A percentile compares a stretch with the other conserved stretches of the same genome.
Evolutionary conservation across 164 flowering plant species (phyloP).

Genomic region (Warburgia ugandensis): DNA sequence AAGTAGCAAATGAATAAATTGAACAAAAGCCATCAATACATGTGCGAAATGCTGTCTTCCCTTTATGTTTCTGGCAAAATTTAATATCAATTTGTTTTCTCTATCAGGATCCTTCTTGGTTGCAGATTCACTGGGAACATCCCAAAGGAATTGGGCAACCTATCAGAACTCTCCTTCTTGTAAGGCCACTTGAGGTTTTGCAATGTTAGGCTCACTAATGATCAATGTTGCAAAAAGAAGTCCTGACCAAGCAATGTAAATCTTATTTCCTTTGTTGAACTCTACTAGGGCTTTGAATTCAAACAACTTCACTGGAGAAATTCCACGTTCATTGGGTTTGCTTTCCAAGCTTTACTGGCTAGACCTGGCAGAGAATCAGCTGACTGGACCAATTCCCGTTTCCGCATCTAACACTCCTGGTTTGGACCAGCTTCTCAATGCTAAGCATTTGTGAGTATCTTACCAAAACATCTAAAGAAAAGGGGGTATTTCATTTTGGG

Average conservation of each 20-base stretch:
- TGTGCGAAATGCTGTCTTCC: too few relatives aligned
- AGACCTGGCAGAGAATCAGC: slow-evolving; percentile 82
- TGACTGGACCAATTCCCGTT: slow-evolving; percentile 67
- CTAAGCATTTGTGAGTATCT: slow-evolving; percentile 72
- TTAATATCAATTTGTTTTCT: neutral
- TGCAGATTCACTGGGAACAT: slow-evolving; percentile 73
- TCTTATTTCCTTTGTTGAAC: neutral
- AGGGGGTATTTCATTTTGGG: too few relatives aligned
- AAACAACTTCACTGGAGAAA: slow-evolving; percentile 66
- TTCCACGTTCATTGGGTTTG: slow-evolving; percentile 74
- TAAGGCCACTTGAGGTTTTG: slow-evolving; percentile 32
- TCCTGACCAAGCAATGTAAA: neutral
- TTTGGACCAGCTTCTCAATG: slow-evolving; percentile 57
- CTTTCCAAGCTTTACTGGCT: slow-evolving; percentile 82
- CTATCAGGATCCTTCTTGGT: slow-evolving; percentile 74
- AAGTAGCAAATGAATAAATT: slow-evolving; percentile 14
- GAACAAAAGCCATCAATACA: neutral
- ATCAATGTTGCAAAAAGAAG: neutral
- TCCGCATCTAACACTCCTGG: too few relatives aligned
- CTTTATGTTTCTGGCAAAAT: too few relatives aligned
- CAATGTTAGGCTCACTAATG: neutral
- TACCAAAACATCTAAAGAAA: too few relatives aligned
- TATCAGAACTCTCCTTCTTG: slow-evolving; percentile 63
- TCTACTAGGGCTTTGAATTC: slow-evolving; percentile 90
- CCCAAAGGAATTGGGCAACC: slow-evolving; percentile 76